Evolutionary conservation across 164 flowering plant genomes (phyloP).

Genomic region (Annona cherimola): DNA sequence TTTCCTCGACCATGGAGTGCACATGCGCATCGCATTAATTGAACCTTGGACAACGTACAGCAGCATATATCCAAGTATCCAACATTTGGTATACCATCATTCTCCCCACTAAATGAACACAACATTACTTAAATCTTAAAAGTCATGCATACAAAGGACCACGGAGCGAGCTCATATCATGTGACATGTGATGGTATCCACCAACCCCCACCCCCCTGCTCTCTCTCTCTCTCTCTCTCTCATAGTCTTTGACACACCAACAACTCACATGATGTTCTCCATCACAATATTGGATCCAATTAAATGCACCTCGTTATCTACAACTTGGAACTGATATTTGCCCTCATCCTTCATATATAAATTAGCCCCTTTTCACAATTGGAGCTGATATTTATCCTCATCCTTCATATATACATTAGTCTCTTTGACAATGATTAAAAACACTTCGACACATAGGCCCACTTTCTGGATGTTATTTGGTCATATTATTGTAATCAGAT

Average conservation of each 20-base stretch:
- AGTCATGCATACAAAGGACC: neutral
- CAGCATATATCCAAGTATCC: neutral
- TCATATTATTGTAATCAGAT: too few species aligned
- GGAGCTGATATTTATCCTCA: neutral
- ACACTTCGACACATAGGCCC: too few species aligned
- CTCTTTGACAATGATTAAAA: too few species aligned
- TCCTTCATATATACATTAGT: neutral
- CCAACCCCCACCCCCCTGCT: neutral
- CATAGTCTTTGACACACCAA: neutral
- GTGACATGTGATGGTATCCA: too few species aligned
- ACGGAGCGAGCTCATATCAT: too few species aligned
- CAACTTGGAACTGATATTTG: too few species aligned
- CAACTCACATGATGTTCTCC: neutral
- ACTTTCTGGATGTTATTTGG: too few species aligned
- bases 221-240: neutral
- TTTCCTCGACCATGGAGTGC: too few species aligned
- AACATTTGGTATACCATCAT: neutral
- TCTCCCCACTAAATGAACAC: neutral
- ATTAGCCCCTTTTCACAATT: neutral
- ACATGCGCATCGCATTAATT: neutral
- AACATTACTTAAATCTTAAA: too few species aligned
- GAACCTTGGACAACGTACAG: neutral
- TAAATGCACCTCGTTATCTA: neutral
- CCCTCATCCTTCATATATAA: too few species aligned
- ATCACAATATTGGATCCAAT: neutral